Conservation (phyloP, 495 filamentous ascomycete genomes). For the Parachaetomium inaequale region DNA sequence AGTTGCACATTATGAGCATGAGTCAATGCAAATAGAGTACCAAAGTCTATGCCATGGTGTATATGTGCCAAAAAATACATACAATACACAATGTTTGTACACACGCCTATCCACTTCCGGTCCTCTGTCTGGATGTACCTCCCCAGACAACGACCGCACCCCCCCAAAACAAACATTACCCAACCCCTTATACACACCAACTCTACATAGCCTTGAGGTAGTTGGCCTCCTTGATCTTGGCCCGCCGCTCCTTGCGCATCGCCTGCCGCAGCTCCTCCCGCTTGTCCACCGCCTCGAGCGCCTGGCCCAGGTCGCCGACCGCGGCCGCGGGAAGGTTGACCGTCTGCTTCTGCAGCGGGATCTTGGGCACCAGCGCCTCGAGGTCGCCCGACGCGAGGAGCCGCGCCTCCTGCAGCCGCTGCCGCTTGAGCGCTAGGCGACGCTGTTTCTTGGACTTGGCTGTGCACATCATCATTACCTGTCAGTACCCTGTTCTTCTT, state of each 20-base stretch:
- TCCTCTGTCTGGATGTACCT: neutral
- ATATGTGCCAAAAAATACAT: slow-evolving; percentile 15
- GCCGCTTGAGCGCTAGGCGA: slow-evolving; percentile 60
- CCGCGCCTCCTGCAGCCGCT: slow-evolving; percentile 60
- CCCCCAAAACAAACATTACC: neutral
- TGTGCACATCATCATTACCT: no score
- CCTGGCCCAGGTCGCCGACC: slow-evolving; percentile 55
- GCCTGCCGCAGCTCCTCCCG: slow-evolving; percentile 64
- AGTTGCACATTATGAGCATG: neutral
- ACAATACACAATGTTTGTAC: slow-evolving; percentile 20
- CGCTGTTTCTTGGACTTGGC: slow-evolving; percentile 80
- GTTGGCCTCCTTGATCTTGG: slow-evolving; percentile 85
- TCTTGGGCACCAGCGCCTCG: slow-evolving; percentile 62
- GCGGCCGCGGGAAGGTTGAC: slow-evolving; percentile 70
- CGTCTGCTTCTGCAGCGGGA: slow-evolving; percentile 79
- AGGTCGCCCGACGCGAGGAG: slow-evolving; percentile 61
- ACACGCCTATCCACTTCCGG: neutral
- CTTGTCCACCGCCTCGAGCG: slow-evolving; percentile 54
- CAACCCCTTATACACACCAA: neutral
- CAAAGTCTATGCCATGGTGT: slow-evolving; percentile 5
- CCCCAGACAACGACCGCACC: neutral
- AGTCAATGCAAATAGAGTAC: neutral
- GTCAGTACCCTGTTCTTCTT: no score
- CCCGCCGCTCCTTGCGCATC: slow-evolving; percentile 69
- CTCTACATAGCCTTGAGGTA: slow-evolving; percentile 79